Evolutionary conservation across 768 basidiomycete species (phyloP).

Genomic region (Crassisporium funariophilum): DNA sequence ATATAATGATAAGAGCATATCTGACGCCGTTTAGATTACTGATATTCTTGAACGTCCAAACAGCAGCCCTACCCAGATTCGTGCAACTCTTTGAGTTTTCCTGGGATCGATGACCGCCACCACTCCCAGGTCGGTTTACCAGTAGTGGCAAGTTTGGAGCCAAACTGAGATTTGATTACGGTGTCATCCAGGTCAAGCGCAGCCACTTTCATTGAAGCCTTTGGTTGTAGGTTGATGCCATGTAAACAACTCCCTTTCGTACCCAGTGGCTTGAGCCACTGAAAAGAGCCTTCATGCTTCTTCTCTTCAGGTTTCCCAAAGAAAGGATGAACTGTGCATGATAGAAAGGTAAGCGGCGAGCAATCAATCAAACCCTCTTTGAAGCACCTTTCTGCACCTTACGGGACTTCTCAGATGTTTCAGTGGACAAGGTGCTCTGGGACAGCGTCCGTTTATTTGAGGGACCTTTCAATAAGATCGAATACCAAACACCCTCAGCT

Average conservation of each 20-base stretch:
- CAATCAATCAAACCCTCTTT: background rate
- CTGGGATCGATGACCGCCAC: slow-evolving; percentile 70
- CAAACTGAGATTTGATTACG: slow-evolving; percentile 59
- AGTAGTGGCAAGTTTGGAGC: slow-evolving; percentile 34
- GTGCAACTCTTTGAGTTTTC: slow-evolving; percentile 60
- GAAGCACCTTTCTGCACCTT: slow-evolving; percentile 18
- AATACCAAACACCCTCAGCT: no score
- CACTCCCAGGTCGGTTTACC: slow-evolving; percentile 55
- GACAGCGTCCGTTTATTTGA: slow-evolving; percentile 17
- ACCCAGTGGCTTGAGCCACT: slow-evolving; percentile 45
- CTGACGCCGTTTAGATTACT: slow-evolving; percentile 34
- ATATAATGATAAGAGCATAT: slow-evolving; percentile 73
- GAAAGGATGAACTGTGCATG: slow-evolving; percentile 35
- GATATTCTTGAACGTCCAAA: background rate
- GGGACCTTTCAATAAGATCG: no score
- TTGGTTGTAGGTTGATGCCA: slow-evolving; percentile 43
- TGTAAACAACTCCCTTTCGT: slow-evolving; percentile 42
- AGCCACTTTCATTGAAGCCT: slow-evolving; percentile 59
- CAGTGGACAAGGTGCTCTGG: slow-evolving; percentile 1
- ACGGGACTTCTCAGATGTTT: slow-evolving; percentile 7
- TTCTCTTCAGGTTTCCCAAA: slow-evolving; percentile 25
- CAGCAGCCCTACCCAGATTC: slow-evolving; percentile 54
- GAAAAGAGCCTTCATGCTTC: slow-evolving; percentile 28
- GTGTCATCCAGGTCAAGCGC: slow-evolving; percentile 90
- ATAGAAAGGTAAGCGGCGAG: background rate